These are phyloP conservation scores for Coffea canephora DNA, from an alignment of 257 asterid genomes.

Conservation along the genomic window DNA sequence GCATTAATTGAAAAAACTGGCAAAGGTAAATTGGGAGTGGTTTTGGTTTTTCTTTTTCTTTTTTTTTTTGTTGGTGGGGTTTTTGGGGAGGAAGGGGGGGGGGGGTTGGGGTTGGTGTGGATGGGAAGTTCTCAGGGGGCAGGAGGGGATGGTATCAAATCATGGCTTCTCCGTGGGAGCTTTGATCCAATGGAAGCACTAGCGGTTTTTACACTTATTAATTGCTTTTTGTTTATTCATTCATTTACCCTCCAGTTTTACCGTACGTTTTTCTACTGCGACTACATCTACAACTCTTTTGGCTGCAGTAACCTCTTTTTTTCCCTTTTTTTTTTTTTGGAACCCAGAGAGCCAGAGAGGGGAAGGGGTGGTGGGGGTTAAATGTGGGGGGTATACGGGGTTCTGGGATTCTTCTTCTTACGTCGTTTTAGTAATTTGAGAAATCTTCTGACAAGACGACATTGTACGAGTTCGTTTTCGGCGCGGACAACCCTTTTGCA, in stretches of 20 bases:
- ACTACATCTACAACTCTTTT: too few species aligned
- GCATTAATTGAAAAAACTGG: neutral
- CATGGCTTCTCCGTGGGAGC: neutral
- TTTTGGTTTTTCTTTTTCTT: too few species aligned
- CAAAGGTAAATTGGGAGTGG: neutral
- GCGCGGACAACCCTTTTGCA: neutral
- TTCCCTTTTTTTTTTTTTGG: too few species aligned
- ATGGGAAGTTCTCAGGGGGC: neutral
- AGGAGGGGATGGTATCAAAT: neutral
- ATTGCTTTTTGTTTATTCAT: neutral
- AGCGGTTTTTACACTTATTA: neutral
- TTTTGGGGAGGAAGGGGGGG: neutral
- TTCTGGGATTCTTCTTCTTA: neutral
- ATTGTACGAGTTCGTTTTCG: neutral
- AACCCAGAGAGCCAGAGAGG: too few species aligned
- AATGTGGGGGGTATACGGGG: too few species aligned
- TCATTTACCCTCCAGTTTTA: neutral
- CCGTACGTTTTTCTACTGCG: neutral
- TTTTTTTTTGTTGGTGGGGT: too few species aligned
- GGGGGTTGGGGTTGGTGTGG: constrained; percentile 3
- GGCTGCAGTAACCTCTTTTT: too few species aligned
- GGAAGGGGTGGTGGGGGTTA: too few species aligned
- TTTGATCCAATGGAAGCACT: constrained; percentile 19
- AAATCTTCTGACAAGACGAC: constrained; percentile 8
- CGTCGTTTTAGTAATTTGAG: neutral